Conservation (phyloP, 169 alveolate genomes). For the Plasmodium relictum region DNA sequence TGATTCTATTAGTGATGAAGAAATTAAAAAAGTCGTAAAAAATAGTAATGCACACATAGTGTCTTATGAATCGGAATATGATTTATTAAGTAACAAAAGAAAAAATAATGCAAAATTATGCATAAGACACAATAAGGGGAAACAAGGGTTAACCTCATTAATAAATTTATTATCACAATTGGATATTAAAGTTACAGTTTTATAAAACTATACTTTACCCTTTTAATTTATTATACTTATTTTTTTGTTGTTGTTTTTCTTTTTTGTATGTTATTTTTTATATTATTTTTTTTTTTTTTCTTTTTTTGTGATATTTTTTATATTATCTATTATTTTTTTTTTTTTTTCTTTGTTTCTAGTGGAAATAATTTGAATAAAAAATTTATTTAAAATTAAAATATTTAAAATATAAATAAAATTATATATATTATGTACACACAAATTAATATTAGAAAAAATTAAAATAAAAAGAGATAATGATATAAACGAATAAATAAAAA, state of each 20-base stretch:
- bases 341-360: not conserved
- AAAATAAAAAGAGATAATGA: not conserved
- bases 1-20: constrained; percentile 62
- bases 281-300: no score
- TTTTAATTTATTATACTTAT: not conserved
- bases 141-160: constrained; percentile 29
- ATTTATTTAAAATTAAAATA: constrained; percentile 29
- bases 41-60: constrained; percentile 57
- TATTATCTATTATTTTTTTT: no score
- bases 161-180: constrained; percentile 19
- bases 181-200: constrained; percentile 20
- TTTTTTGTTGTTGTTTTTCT: no score
- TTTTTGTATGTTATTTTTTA: no score
- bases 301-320: no score
- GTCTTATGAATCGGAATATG: constrained; percentile 67
- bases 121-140: constrained; percentile 51
- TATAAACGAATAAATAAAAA: constrained; percentile 8
- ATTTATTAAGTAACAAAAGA: constrained; percentile 39
- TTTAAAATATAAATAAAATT: not conserved
- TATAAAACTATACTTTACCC: not conserved
- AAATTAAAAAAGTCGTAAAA: constrained; percentile 45
- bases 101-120: constrained; percentile 73
- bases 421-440: not conserved
- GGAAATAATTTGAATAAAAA: constrained; percentile 7
- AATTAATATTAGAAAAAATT: not conserved